These are phyloP conservation scores for Chlamydomonas incerta DNA, from an alignment of 139 green algal species.

Conservation along the genomic window DNA sequence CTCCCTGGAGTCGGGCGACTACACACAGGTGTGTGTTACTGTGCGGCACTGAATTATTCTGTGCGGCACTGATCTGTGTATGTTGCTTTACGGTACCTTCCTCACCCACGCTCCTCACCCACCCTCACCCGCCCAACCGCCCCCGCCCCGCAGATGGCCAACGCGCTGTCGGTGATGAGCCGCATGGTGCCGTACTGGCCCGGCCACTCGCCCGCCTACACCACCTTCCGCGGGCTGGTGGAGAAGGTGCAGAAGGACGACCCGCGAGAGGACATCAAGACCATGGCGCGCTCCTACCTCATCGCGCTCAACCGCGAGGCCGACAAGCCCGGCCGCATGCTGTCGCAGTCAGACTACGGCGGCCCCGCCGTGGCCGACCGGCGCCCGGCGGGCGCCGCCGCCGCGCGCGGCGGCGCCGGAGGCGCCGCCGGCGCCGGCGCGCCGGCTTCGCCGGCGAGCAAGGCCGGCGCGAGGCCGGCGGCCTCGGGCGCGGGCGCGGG, in stretches of 20 bases:
- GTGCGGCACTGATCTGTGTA: too few species aligned
- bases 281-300: conserved; percentile 38
- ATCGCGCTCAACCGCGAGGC: conserved; percentile 29
- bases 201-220: not conserved
- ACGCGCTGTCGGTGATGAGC: conserved; percentile 25
- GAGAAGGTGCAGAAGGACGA: conserved; percentile 40
- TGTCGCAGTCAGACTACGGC: conserved; percentile 24
- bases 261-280: conserved; percentile 40
- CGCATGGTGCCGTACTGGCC: conserved; percentile 14
- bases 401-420: not conserved
- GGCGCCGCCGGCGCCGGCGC: not conserved
- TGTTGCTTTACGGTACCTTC: too few species aligned
- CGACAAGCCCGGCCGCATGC: conserved; percentile 35
- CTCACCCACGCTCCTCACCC: too few species aligned
- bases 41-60: too few species aligned
- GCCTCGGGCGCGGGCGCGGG: not conserved
- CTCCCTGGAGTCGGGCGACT: conserved; percentile 26
- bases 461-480: not conserved
- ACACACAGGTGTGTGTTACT: conserved; percentile 23
- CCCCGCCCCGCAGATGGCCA: not conserved
- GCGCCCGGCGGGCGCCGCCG: not conserved
- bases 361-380: not conserved
- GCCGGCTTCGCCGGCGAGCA: not conserved
- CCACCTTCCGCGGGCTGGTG: conserved; percentile 12
- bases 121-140: too few species aligned